A percentile compares a stretch with the other conserved stretches of the same genome.
Conservation (phyloP, 2,329 filamentous ascomycete genomes). For the Trichoderma hamatum region DNA sequence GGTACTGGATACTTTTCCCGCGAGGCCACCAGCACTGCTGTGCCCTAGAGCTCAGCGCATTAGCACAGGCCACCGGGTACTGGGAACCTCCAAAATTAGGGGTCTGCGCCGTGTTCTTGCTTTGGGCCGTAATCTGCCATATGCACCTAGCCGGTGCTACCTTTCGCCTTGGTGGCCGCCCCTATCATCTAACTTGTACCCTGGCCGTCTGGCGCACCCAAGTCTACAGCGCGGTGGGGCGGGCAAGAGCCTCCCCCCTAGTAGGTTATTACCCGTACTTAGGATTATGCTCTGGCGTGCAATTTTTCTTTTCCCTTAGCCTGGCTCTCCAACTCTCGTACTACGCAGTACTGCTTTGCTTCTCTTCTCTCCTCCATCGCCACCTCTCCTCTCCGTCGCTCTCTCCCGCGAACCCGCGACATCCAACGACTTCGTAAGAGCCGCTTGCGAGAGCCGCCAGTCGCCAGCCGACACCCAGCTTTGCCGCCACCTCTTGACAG, state of each 20-base stretch:
- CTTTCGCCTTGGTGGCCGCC: slow-evolving; percentile 10
- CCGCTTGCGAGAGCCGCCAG: slow-evolving; percentile 15
- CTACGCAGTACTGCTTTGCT: slow-evolving; percentile 19
- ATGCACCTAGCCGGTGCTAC: slow-evolving; percentile 24
- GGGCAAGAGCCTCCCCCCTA: slow-evolving; percentile 19
- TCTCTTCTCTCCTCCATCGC: slow-evolving; percentile 29
- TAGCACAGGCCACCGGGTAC: neutral
- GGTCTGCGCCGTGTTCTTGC: slow-evolving; percentile 1
- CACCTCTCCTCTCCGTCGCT: slow-evolving; percentile 22
- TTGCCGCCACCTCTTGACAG: slow-evolving; percentile 18
- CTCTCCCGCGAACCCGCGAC: slow-evolving; percentile 9
- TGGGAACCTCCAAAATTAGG: slow-evolving; percentile 15
- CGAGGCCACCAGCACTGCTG: neutral
- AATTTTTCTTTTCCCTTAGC: slow-evolving; percentile 27
- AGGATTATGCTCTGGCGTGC: slow-evolving; percentile 22
- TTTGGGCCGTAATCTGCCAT: slow-evolving; percentile 18
- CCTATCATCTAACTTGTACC: slow-evolving; percentile 20
- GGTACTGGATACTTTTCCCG: neutral
- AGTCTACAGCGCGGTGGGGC: slow-evolving; percentile 9
- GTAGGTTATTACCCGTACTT: slow-evolving; percentile 24
- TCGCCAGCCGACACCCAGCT: neutral
- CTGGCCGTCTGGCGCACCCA: neutral
- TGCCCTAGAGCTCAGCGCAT: neutral
- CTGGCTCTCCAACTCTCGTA: slow-evolving; percentile 22
- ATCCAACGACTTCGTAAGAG: slow-evolving; percentile 22